Percentiles rank a stretch among this genome's conserved stretches.
Conservation (phyloP, 2,329 filamentous ascomycete genomes). For the Verticillium dahliae region DNA sequence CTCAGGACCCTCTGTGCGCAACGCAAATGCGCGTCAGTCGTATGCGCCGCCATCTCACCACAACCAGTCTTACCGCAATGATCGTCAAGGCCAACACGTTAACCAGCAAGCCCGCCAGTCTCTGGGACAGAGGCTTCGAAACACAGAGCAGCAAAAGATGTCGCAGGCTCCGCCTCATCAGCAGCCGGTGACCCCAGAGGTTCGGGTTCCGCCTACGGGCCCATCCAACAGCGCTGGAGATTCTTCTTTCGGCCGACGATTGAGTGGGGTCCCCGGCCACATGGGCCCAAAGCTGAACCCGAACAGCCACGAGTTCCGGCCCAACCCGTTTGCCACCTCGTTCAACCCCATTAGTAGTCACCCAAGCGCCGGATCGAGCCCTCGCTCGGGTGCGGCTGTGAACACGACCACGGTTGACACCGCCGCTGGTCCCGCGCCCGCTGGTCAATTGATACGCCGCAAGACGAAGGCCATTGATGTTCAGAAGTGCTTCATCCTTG, state of each 20-base stretch:
- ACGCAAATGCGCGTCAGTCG: constrained; percentile 40
- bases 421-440: constrained; percentile 15
- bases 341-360: constrained; percentile 68
- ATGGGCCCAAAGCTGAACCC: constrained; percentile 55
- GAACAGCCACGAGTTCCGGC: constrained; percentile 73
- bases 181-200: constrained; percentile 49
- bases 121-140: constrained; percentile 44
- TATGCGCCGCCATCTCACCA: constrained; percentile 41
- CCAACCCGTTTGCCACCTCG: constrained; percentile 70
- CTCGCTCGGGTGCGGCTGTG: constrained; percentile 50
- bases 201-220: constrained; percentile 67
- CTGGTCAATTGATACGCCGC: constrained; percentile 54
- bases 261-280: constrained; percentile 43
- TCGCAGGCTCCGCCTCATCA: constrained; percentile 27
- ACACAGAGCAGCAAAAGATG: constrained; percentile 45
- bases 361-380: constrained; percentile 66
- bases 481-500: constrained; percentile 56
- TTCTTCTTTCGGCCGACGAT: constrained; percentile 44
- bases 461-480: constrained; percentile 68
- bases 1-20: constrained; percentile 26
- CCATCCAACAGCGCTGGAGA: constrained; percentile 52
- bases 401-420: constrained; percentile 37
- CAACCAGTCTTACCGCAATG: constrained; percentile 39
- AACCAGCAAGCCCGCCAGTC: constrained; percentile 30
- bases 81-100: constrained; percentile 36